phyloP scores from a whole-genome alignment of 2,329 filamentous ascomycete genomes.

The Colletotrichum tropicale region DNA sequence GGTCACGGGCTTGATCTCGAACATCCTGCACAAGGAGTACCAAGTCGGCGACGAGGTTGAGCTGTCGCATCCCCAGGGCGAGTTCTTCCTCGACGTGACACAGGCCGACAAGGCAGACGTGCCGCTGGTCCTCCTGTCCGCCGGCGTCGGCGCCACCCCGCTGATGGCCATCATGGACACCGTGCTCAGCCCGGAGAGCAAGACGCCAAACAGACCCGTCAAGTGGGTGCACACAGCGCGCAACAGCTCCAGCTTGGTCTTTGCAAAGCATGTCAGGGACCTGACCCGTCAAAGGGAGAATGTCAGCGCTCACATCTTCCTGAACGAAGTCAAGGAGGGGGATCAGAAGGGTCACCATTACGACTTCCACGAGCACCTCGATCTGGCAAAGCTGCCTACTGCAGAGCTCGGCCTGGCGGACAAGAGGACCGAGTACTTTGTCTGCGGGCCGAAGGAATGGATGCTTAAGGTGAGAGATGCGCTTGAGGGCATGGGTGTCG shows the following conservation, averaged over 20 bases:
- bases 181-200: constrained; percentile 35
- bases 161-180: constrained; percentile 69
- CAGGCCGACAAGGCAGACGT: constrained; percentile 41
- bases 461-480: constrained; percentile 65
- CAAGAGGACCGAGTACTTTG: constrained; percentile 65
- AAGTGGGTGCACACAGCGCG: constrained; percentile 69
- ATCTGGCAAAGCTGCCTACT: constrained; percentile 59
- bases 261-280: constrained; percentile 52
- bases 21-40: constrained; percentile 53
- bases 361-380: constrained; percentile 61
- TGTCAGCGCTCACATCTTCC: constrained; percentile 62
- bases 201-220: constrained; percentile 46
- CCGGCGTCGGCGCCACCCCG: constrained; percentile 72
- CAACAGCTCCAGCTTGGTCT: constrained; percentile 56
- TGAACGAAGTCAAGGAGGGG: constrained; percentile 49
- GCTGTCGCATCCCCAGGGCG: constrained; percentile 59
- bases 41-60: constrained; percentile 57
- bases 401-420: constrained; percentile 60
- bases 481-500: constrained; percentile 61
- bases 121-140: constrained; percentile 70
- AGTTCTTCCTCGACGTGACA: constrained; percentile 64
- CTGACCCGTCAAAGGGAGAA: constrained; percentile 48
- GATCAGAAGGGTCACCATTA: constrained; percentile 60
- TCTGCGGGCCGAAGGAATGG: constrained; percentile 74
- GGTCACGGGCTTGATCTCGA: constrained; percentile 55